Base-by-base conservation (phyloP, 768 basidiomycete species). In the Mycena rosella region DNA sequence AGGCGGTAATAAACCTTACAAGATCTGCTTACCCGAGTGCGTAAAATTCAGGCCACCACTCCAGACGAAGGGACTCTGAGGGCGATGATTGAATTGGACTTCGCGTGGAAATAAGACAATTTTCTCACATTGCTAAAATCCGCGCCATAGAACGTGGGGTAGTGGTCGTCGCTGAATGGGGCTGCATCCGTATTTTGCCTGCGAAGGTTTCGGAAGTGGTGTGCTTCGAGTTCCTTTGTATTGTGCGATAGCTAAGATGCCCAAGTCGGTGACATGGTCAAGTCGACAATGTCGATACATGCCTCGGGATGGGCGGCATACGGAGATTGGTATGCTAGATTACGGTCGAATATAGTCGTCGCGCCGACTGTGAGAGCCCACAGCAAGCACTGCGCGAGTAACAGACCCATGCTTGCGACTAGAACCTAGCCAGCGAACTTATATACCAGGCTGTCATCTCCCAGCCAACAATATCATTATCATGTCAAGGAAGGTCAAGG, bases 11-110 rank as follows among this genome's bases (percentile, higher is more conserved):
- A 9, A 65, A 11, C 7, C 17, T 54, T 2, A 29, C 13, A 36
- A 30, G 17, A 11, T 51, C 18, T 48, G 26, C 77, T 66, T 60
- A 83, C 84, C 83, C 49, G 81, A 76, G 67, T 86, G 85, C 14
- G 84, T 85, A 68, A 86, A 86, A 61, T 85, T 84, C 48, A 86
- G 68, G 11, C 85, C 85, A n/a, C 84, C 83, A n/a, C 74, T 82
- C 82, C 84, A 85, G 22, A 87, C 74, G 67, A 82, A 83, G 1
- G 81, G 82, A 59, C 78, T 81, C 84, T 86, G 38, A 18, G 38
- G 8, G 15, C 44, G 18, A n/a, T 5, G n/a, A 22, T 18, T 22
- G 13, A 45, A 45, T 22, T 24, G 18, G 22, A 8, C 20, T 40
- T n/a, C n/a, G n/a, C n/a, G n/a, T n/a, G n/a, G n/a, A n/a, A n/a